phyloP scores from a whole-genome alignment of 2,329 filamentous ascomycete genomes.

The Shiraia bambusicola region DNA sequence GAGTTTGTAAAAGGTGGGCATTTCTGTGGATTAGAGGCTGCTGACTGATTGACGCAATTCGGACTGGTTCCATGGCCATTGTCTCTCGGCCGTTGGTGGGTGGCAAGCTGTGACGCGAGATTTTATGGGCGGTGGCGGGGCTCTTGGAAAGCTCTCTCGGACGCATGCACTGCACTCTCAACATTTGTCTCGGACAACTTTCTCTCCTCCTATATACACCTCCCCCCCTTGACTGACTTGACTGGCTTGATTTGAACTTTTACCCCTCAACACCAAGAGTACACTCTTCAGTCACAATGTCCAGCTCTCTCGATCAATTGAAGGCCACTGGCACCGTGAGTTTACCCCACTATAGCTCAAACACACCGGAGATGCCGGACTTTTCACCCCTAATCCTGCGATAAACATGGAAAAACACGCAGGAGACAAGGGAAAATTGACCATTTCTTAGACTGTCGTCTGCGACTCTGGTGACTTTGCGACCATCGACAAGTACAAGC shows the following conservation, averaged over 20 bases:
- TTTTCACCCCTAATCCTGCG: constrained; percentile 9
- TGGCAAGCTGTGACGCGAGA: constrained; percentile 39
- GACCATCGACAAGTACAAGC: constrained; percentile 99
- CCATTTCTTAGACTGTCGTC: constrained; percentile 74
- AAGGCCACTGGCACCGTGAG: constrained; percentile 95
- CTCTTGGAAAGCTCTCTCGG: constrained; percentile 22
- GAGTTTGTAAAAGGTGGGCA: constrained; percentile 1
- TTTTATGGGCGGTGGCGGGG: constrained; percentile 32
- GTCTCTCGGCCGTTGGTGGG: constrained; percentile 24
- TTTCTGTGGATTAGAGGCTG: constrained; percentile 13
- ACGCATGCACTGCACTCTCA: constrained; percentile 20
- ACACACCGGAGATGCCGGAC: constrained; percentile 17
- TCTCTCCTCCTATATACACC: constrained; percentile 5
- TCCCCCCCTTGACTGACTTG: constrained; percentile 4
- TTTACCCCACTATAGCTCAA: constrained; percentile 41
- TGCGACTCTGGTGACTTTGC: constrained; percentile 84
- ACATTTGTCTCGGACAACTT: constrained; percentile 16
- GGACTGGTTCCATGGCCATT: constrained; percentile 20
- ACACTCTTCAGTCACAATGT: constrained; percentile 57
- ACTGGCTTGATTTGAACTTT: neutral
- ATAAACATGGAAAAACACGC: constrained; percentile 1
- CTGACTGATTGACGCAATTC: constrained; percentile 35
- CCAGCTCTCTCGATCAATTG: constrained; percentile 91
- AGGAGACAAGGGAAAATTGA: constrained; percentile 13
- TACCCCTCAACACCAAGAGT: constrained; percentile 3